Conservation (phyloP, 495 filamentous ascomycete species). For the Parachaetomium inaequale region DNA sequence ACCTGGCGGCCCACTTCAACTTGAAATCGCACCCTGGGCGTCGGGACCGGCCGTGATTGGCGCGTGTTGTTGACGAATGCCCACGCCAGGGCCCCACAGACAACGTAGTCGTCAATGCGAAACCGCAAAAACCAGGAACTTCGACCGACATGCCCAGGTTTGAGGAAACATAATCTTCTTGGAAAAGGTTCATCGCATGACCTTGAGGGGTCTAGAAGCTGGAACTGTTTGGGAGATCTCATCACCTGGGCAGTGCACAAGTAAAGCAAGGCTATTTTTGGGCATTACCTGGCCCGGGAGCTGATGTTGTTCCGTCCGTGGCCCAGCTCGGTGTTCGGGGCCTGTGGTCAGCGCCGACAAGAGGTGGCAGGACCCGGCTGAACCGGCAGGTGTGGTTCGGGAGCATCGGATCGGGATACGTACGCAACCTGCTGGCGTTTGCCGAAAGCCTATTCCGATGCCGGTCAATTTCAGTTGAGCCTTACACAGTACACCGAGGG, state of each 20-base stretch:
- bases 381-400: not conserved
- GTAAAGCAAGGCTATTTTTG: not conserved
- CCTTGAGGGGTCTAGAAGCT: not conserved
- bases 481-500: too few species aligned
- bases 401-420: not conserved
- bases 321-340: too few species aligned
- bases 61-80: not conserved
- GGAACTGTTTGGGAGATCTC: not conserved
- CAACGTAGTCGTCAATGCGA: not conserved
- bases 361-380: too few species aligned
- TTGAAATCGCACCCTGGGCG: conserved; percentile 11
- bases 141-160: not conserved
- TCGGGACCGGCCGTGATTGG: conserved; percentile 20
- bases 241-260: not conserved
- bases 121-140: not conserved
- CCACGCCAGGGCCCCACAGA: not conserved
- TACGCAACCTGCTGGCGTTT: too few species aligned
- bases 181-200: not conserved
- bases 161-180: not conserved
- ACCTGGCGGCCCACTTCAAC: not conserved
- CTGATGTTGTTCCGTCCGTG: not conserved
- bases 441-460: too few species aligned
- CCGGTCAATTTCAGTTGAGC: too few species aligned
- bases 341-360: too few species aligned
- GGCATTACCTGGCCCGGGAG: not conserved